Evolutionary conservation across 805 yeast genomes (phyloP), one percentile per base, ranked within the genome.

Genomic region (Saccharomycopsis javanensis): DNA sequence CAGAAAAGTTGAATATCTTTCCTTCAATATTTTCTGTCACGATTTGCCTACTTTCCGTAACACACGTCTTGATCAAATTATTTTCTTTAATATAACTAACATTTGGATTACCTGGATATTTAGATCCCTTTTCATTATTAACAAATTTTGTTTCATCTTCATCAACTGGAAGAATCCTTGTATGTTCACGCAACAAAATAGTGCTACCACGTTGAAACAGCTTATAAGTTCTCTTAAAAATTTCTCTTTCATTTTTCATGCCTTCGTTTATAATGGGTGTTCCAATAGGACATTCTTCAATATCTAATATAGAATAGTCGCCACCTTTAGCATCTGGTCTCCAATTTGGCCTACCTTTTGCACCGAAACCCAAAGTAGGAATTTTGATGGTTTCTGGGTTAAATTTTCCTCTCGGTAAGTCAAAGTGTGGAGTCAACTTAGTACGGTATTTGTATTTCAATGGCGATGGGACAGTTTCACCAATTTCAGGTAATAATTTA

Each of bases 381-480:
- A 51, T 25, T 57, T 76, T 71, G 48, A 68, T 66, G 16, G 64
- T 68, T 33, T 72, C 65, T 11, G 75, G 72, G 54, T 72, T 72
- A 11, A 67, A 60, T 51, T 70, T 73, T 13, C 58, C 58, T 65
- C 82, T 78, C 25, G 95, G 94, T 38, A 88, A 72, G 65, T 86
- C 90, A 70, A 91, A 94, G 72, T 94, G 99, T 4, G 99, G 99
- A 0, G 99, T 94, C 46, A 94, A 77, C 67, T 94, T 94, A 0
- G 99, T 94, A 67, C 99, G 77, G 71, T 94, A 94, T 37, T 77
- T 75, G 67, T 77, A 86, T 63, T 83, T 77, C 57, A 81, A 71
- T 3, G 99, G 99, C 10, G 96, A 87, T 5, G 83, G 79, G 42
- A 85, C 79, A 0, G 96, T 88, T 1, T 74, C 70, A 1, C 78